A percentile compares a stretch with the other conserved stretches of the same genome.
These are phyloP conservation scores for Exophiala sp. DNA, from an alignment of 2,329 filamentous ascomycete genomes.

Conservation along the genomic window DNA sequence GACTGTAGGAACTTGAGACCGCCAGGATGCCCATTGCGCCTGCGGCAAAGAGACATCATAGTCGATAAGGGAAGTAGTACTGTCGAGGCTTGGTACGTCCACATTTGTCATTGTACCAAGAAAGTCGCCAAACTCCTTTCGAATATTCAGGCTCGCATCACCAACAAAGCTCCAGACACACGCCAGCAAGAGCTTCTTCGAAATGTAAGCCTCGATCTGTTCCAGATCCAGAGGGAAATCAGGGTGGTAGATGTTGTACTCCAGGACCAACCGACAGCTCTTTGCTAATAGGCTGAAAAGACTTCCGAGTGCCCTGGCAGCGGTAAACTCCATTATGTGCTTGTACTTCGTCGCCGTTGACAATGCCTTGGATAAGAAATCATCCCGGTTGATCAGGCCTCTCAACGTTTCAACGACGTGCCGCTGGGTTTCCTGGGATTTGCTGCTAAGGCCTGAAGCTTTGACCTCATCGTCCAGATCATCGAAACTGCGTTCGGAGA, in stretches of 20 bases:
- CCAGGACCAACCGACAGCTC: constrained; percentile 82
- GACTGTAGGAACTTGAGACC: constrained; percentile 86
- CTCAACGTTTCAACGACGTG: constrained; percentile 77
- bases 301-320: constrained; percentile 84
- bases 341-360: constrained; percentile 72
- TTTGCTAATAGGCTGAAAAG: constrained; percentile 96
- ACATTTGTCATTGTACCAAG: constrained; percentile 79
- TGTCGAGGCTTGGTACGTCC: constrained; percentile 75
- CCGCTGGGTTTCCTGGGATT: constrained; percentile 73
- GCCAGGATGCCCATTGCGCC: constrained; percentile 89
- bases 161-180: constrained; percentile 95
- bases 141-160: constrained; percentile 83
- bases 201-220: constrained; percentile 81
- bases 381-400: constrained; percentile 69
- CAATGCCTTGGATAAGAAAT: constrained; percentile 76
- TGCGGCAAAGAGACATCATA: constrained; percentile 86
- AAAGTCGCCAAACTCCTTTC: constrained; percentile 84
- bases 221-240: constrained; percentile 91
- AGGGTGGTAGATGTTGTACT: constrained; percentile 91
- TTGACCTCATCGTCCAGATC: constrained; percentile 92
- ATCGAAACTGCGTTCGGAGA: constrained; percentile 82
- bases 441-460: constrained; percentile 70
- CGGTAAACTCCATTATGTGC: constrained; percentile 98
- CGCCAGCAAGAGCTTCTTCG: constrained; percentile 90
- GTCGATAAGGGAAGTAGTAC: constrained; percentile 84